Percentiles rank a stretch among this genome's conserved stretches.
These are phyloP conservation scores for Fusarium secorum DNA, from an alignment of 2,329 filamentous ascomycete species.

Conservation along the genomic window DNA sequence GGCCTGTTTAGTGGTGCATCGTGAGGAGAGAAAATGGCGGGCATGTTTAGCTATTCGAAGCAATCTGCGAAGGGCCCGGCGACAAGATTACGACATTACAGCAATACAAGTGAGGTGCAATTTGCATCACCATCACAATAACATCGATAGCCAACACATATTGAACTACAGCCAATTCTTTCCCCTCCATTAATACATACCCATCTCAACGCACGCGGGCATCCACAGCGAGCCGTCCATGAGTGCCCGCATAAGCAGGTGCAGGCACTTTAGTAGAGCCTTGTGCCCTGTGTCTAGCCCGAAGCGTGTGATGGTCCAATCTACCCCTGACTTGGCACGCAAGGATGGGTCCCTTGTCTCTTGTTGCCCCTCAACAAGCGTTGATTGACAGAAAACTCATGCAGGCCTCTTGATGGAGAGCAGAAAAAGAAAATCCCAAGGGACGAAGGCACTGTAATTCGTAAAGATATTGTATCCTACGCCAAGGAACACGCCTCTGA, in stretches of 20 bases:
- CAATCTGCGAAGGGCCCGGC: background rate
- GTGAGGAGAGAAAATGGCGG: background rate
- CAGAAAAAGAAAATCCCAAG: background rate
- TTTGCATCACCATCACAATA: background rate
- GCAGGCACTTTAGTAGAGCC: constrained; percentile 41
- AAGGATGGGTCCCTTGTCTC: constrained; percentile 14
- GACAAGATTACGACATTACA: background rate
- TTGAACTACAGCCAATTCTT: constrained; percentile 4
- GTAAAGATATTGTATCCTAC: background rate
- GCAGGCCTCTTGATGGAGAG: background rate
- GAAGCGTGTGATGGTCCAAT: constrained; percentile 27
- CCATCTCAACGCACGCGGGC: constrained; percentile 18
- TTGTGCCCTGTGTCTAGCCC: constrained; percentile 20
- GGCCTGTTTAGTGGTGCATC: background rate
- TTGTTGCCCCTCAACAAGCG: constrained; percentile 18
- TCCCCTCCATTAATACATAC: constrained; percentile 6
- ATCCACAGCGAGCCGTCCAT: constrained; percentile 32
- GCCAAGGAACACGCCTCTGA: background rate
- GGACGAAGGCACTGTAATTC: background rate
- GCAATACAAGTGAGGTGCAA: background rate
- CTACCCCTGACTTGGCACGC: constrained; percentile 36
- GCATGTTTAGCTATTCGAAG: background rate
- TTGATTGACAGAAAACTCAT: constrained; percentile 11
- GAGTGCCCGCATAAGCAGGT: constrained; percentile 34
- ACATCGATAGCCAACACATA: background rate